Conservation (phyloP, 2,329 filamentous ascomycete genomes). For the Aspergillus fructus region DNA sequence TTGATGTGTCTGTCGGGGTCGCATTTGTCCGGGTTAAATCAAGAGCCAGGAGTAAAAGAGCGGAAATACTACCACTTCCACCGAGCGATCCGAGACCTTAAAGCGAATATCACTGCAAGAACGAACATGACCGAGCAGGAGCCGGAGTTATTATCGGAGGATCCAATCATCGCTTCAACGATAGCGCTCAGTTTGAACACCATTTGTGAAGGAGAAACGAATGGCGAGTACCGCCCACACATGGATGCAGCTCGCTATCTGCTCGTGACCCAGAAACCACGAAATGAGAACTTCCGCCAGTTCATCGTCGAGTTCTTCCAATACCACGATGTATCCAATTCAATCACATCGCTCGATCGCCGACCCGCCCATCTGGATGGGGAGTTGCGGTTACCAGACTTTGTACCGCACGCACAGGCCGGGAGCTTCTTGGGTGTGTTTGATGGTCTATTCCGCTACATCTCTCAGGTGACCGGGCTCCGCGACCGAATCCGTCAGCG, state of each 20-base stretch:
- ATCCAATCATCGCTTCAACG: constrained; percentile 62
- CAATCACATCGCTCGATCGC: constrained; percentile 56
- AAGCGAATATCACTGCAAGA: constrained; percentile 38
- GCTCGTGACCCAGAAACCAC: constrained; percentile 60
- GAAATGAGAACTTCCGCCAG: constrained; percentile 69
- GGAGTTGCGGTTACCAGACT: constrained; percentile 54
- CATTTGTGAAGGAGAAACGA: constrained; percentile 59
- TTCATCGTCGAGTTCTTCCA: constrained; percentile 76
- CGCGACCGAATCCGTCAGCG: constrained; percentile 71
- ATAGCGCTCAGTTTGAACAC: constrained; percentile 61
- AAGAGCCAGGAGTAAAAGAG: constrained; percentile 51
- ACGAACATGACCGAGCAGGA: constrained; percentile 28
- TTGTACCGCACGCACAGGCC: constrained; percentile 55
- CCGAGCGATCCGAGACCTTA: constrained; percentile 40
- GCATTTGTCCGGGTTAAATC: constrained; percentile 60
- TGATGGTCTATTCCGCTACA: constrained; percentile 76
- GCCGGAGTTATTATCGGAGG: constrained; percentile 47
- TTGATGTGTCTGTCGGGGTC: constrained; percentile 80
- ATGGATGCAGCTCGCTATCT: constrained; percentile 73
- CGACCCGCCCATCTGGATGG: constrained; percentile 54
- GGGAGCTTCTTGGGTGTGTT: constrained; percentile 73
- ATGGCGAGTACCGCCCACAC: constrained; percentile 75
- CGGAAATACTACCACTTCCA: constrained; percentile 57
- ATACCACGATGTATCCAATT: constrained; percentile 68
- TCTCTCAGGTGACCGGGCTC: constrained; percentile 75